Evolutionary conservation across 83 land plant genomes (phyloP).

Genomic region (Picea mariana): DNA sequence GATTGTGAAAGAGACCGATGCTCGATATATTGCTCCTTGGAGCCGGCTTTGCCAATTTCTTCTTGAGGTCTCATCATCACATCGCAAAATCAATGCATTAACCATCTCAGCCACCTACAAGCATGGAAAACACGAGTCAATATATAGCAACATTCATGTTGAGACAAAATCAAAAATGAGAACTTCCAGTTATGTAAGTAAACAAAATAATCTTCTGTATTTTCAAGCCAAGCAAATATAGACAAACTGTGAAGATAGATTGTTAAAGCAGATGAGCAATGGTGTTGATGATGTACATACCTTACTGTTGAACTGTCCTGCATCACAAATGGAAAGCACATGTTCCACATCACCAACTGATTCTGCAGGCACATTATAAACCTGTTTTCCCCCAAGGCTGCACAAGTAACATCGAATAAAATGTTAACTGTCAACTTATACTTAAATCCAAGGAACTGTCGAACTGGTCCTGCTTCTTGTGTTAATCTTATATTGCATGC

Average conservation of each 20-base stretch:
- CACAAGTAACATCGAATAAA: constrained; percentile 3
- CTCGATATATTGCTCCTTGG: constrained; percentile 80
- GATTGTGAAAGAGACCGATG: constrained; percentile 59
- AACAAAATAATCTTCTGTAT: constrained; percentile 7
- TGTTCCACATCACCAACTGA: constrained; percentile 62
- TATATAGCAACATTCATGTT: neutral
- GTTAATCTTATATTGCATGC: neutral
- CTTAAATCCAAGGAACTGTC: neutral
- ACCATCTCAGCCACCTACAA: constrained; percentile 75
- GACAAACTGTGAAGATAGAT: neutral
- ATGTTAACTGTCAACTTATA: neutral
- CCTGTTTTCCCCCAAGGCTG: constrained; percentile 88
- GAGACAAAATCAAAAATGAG: neutral
- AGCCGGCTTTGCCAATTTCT: constrained; percentile 77
- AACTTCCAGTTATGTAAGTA: neutral
- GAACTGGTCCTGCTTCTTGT: neutral
- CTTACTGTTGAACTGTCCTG: constrained; percentile 63
- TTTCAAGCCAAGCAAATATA: neutral
- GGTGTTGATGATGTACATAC: constrained; percentile 23
- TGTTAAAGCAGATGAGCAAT: neutral
- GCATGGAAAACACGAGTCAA: neutral
- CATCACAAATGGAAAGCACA: constrained; percentile 86
- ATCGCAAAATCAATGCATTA: constrained; percentile 72
- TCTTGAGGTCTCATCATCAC: constrained; percentile 58
- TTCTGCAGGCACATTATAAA: constrained; percentile 59